Evolutionary conservation across 441 rosid genomes (phyloP), one percentile per base, ranked within the genome.

Genomic region (Adansonia rubrostipa): DNA sequence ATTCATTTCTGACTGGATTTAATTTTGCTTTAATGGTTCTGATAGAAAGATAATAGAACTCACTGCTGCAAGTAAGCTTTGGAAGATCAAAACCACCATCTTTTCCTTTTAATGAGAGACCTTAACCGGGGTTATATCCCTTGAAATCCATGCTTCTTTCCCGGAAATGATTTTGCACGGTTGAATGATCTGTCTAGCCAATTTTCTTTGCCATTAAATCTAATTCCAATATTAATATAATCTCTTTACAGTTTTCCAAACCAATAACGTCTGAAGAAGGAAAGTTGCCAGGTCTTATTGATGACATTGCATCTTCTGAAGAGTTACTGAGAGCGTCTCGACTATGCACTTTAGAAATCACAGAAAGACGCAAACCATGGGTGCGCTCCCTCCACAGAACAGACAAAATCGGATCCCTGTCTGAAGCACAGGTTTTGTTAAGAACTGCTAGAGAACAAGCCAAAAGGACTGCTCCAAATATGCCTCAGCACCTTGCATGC

Each of bases 181-280:
- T 71, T 51, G 28, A 28, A 51, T 71, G 47, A 50, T n/a, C 53
- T 53, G 4, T 53, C 47, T 8, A 9, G 24, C 6, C 62, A 9
- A 9, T 53, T 53, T 51, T 51, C 36, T 56, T 40, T 36, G 17
- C 19, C 28, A 9, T 14, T 36, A 17, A 33, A 75, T 78, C 74
- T 79, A 9, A 56, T 76, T 64, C 53, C 53, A 50, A 20, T 56
- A 17, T 50, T 14, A 77, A 57, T 72, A 50, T 48, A 7, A 33
- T 63, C 48, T 51, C 69, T 80, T 83, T 83, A 84, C 84, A 96
- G 99, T 81, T 83, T 71, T 96, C 99, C 47, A 96, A 92, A 83
- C 84, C 97, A 51, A 92, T 96, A 78, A 73, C 54, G 54, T 92
- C 98, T 70, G 99, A 96, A 79, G 98, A 96, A 83, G 99, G 98